These are phyloP conservation scores for Neonectria coccinea DNA, from an alignment of 2,329 filamentous ascomycete genomes.

Conservation along the genomic window DNA sequence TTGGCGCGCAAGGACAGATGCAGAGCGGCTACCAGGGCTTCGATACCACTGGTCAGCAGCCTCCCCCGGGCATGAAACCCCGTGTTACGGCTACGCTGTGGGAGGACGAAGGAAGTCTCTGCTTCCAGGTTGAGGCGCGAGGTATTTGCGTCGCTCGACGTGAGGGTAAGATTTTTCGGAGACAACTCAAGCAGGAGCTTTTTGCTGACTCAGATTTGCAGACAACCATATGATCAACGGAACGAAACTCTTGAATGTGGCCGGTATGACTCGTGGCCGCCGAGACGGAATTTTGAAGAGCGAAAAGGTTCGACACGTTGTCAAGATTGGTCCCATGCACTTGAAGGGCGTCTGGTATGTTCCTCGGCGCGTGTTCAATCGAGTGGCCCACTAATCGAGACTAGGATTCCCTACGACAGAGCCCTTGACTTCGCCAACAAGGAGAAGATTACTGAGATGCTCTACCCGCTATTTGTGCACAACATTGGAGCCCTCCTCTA, in stretches of 20 bases:
- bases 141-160: conserved; percentile 95
- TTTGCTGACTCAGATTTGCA: conserved; percentile 50
- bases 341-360: conserved; percentile 95
- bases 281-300: conserved; percentile 97
- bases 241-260: conserved; percentile 95
- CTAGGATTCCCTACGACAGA: conserved; percentile 95
- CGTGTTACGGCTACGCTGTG: conserved; percentile 95
- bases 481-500: conserved; percentile 95
- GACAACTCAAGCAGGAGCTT: not conserved
- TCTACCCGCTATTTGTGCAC: conserved; percentile 97
- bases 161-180: conserved; percentile 73
- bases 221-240: conserved; percentile 99
- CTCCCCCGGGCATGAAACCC: conserved; percentile 94
- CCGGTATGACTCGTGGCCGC: conserved; percentile 96
- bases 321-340: conserved; percentile 99
- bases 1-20: conserved; percentile 61
- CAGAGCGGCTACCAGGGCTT: conserved; percentile 70
- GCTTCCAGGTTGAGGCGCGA: conserved; percentile 96
- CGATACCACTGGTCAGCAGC: conserved; percentile 91
- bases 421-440: conserved; percentile 99
- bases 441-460: conserved; percentile 95
- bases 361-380: conserved; percentile 34
- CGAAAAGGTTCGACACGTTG: conserved; percentile 95
- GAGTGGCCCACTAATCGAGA: conserved; percentile 42
- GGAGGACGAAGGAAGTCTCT: conserved; percentile 98